Conservation (phyloP, 1,284 basidiomycete genomes). For the Rhodotorula sp. region DNA sequence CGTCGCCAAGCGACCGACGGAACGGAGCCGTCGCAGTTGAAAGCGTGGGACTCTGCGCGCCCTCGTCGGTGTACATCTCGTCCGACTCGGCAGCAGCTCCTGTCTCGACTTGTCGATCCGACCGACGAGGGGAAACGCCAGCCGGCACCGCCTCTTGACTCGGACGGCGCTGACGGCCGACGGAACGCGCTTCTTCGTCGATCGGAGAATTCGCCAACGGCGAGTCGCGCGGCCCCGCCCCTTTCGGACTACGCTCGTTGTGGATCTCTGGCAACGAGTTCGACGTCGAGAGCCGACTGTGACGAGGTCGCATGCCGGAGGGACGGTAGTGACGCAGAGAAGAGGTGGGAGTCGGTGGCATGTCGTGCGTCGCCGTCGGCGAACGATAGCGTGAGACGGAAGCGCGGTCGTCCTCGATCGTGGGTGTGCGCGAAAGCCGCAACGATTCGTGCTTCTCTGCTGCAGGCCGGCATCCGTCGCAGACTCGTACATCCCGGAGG, state of each 20-base stretch:
- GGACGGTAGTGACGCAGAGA: not conserved
- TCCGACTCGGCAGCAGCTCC: not conserved
- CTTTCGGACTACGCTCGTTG: not conserved
- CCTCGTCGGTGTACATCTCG: not conserved
- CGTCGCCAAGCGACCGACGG: constrained; percentile 70
- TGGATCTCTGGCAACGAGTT: constrained; percentile 1
- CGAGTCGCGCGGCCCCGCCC: not conserved
- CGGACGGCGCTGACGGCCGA: not conserved
- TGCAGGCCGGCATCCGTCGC: constrained; percentile 66
- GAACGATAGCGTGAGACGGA: not conserved
- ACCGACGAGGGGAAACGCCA: not conserved
- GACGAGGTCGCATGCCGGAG: not conserved
- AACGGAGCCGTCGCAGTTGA: constrained; percentile 65
- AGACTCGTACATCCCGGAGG: constrained; percentile 90
- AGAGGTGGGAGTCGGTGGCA: not conserved
- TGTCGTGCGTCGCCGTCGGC: not conserved
- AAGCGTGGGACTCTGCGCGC: constrained; percentile 59
- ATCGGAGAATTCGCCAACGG: not conserved
- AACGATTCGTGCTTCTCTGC: constrained; percentile 6
- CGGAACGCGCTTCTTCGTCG: not conserved
- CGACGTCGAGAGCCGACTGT: constrained; percentile 6
- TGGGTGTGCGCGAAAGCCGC: not conserved
- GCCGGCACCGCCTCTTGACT: not conserved
- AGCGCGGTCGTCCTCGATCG: not conserved
- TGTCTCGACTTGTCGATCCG: not conserved